Conservation (phyloP, 805 yeast species). For the Scheffersomyces ergatensis region DNA sequence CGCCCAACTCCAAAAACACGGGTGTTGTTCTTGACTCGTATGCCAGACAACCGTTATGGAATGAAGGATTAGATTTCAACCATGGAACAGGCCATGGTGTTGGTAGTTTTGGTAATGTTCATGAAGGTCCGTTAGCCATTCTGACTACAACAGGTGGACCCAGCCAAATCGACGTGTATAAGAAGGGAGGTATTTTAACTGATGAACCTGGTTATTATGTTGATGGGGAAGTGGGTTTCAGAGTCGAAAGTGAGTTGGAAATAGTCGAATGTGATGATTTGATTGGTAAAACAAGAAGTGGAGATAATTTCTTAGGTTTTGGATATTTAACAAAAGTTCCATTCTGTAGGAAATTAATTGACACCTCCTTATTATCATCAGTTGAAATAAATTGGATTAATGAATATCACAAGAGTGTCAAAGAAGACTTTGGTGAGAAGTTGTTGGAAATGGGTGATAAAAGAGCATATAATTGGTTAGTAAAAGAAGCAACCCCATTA, state of each 20-base stretch:
- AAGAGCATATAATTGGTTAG: slow-evolving; percentile 68
- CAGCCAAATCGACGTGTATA: slow-evolving; percentile 37
- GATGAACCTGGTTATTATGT: slow-evolving; percentile 95
- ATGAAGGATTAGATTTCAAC: slow-evolving; percentile 77
- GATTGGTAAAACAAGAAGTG: slow-evolving; percentile 33
- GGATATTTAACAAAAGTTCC: slow-evolving; percentile 43
- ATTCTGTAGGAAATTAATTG: slow-evolving; percentile 34
- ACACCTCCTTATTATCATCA: slow-evolving; percentile 22
- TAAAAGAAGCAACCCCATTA: slow-evolving; percentile 55
- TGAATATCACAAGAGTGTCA: slow-evolving; percentile 31
- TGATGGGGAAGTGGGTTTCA: slow-evolving; percentile 85
- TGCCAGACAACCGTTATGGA: slow-evolving; percentile 82
- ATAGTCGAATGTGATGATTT: slow-evolving; percentile 44
- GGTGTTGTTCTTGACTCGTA: slow-evolving; percentile 77
- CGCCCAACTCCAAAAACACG: slow-evolving; percentile 59
- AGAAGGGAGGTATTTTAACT: slow-evolving; percentile 70
- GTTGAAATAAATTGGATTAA: slow-evolving; percentile 39
- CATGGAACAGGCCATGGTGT: slow-evolving; percentile 99
- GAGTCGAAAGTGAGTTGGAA: slow-evolving; percentile 82
- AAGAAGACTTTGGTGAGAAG: slow-evolving; percentile 29
- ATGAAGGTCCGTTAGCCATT: slow-evolving; percentile 90
- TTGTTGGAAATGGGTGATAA: slow-evolving; percentile 55
- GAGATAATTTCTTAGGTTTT: slow-evolving; percentile 32
- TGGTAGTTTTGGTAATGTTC: slow-evolving; percentile 89
- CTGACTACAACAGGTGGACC: slow-evolving; percentile 56